Percentiles rank a stretch among this genome's conserved stretches.
Evolutionary conservation across 2,329 filamentous ascomycete species (phyloP).

Genomic region (Diaporthe australafricana): DNA sequence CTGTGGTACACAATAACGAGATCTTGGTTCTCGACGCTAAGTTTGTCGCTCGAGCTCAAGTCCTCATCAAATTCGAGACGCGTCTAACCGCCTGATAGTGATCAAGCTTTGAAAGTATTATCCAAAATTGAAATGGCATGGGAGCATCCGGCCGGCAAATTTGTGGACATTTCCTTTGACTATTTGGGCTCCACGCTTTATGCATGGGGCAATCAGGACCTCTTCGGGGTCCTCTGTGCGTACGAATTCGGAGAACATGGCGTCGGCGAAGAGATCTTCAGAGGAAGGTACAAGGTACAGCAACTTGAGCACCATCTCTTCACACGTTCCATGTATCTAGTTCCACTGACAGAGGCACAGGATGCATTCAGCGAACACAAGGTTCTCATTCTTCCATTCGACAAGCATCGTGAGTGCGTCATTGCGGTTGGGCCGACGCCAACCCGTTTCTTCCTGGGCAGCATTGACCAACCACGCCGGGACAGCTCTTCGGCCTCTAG

Average conservation of each 20-base stretch:
- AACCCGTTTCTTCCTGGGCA: slow-evolving; percentile 14
- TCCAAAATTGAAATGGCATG: neutral
- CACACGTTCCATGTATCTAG: neutral
- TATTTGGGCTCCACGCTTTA: slow-evolving; percentile 9
- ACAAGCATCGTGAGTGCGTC: slow-evolving; percentile 7
- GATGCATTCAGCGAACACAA: slow-evolving; percentile 17
- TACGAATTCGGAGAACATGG: neutral
- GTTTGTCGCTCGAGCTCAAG: neutral
- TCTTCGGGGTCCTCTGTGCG: neutral
- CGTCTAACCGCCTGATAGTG: neutral
- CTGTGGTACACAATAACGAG: slow-evolving; percentile 13
- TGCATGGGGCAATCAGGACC: slow-evolving; percentile 21
- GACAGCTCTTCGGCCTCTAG: neutral
- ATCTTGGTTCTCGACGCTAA: slow-evolving; percentile 23
- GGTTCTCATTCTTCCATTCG: slow-evolving; percentile 14
- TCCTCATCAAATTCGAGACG: no score
- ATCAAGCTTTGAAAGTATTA: neutral
- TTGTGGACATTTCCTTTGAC: slow-evolving; percentile 26
- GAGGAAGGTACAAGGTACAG: slow-evolving; percentile 13
- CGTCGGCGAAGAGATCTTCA: neutral
- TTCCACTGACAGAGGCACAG: neutral
- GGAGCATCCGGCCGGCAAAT: slow-evolving; percentile 3
- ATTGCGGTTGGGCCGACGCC: slow-evolving; percentile 20
- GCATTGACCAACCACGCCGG: slow-evolving; percentile 6
- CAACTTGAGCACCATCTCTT: neutral